Percentiles rank a stretch among this genome's conserved stretches.
These are phyloP conservation scores for Arachnomyces sp. DNA, from an alignment of 2,329 filamentous ascomycete genomes.

Conservation along the genomic window DNA sequence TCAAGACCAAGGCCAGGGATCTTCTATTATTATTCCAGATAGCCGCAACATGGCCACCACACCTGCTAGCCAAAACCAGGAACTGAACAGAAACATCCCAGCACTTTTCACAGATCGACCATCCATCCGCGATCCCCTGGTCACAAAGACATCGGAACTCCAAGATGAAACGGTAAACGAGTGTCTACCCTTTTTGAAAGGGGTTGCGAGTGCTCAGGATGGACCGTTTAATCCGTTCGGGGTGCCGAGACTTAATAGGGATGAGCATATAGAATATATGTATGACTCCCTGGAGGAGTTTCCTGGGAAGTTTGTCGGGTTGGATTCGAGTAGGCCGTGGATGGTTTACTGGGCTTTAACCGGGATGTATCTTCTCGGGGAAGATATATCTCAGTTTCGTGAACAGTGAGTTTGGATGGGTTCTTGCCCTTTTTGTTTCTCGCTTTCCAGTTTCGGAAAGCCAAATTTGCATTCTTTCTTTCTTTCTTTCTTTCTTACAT, in stretches of 20 bases:
- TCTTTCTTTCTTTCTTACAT: constrained; percentile 5
- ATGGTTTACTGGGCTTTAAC: constrained; percentile 86
- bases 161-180: constrained; percentile 63
- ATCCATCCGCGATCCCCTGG: constrained; percentile 57
- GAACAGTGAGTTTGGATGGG: constrained; percentile 43
- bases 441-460: background rate
- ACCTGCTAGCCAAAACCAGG: constrained; percentile 7
- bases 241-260: constrained; percentile 64
- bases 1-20: constrained; percentile 6
- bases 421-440: constrained; percentile 1
- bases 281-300: constrained; percentile 50
- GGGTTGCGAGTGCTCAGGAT: constrained; percentile 41
- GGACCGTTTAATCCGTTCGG: constrained; percentile 60
- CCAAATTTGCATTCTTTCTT: constrained; percentile 1
- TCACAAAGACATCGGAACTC: constrained; percentile 59
- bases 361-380: constrained; percentile 66
- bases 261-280: constrained; percentile 44
- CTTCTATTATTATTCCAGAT: constrained; percentile 9
- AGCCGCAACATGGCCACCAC: constrained; percentile 4
- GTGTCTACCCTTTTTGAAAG: constrained; percentile 60
- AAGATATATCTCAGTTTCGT: constrained; percentile 61
- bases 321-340: constrained; percentile 89
- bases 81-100: constrained; percentile 21
- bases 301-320: constrained; percentile 61
- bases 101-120: constrained; percentile 42